Percentiles rank a stretch among this genome's conserved stretches.
These are phyloP conservation scores for Lophiotrema nucula DNA, from an alignment of 495 filamentous ascomycete species.

Conservation along the genomic window DNA sequence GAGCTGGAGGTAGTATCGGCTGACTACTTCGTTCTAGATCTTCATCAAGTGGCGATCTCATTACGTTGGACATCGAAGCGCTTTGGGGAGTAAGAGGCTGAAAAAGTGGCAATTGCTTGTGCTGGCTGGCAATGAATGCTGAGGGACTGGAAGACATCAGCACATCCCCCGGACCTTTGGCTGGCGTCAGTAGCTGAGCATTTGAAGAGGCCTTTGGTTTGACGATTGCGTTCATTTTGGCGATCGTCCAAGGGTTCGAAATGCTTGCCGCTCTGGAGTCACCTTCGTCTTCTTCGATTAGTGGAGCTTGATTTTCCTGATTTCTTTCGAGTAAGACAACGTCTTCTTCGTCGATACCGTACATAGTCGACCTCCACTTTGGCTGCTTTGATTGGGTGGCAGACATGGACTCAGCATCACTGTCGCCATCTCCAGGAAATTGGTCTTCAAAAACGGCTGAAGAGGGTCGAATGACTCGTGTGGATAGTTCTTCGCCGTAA, in stretches of 20 bases:
- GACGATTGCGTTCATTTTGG: conserved; percentile 54
- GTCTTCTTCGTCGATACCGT: conserved; percentile 33
- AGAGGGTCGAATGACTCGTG: neutral
- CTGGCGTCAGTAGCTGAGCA: conserved; percentile 21
- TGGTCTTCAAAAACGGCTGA: too few species aligned
- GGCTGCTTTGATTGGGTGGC: too few species aligned
- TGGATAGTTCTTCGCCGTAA: neutral
- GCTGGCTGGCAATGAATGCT: too few species aligned
- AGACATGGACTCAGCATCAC: too few species aligned
- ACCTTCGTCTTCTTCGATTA: conserved; percentile 19
- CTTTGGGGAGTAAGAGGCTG: too few species aligned
- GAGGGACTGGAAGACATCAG: conserved; percentile 6
- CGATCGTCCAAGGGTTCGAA: conserved; percentile 61
- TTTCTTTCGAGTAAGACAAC: conserved; percentile 17
- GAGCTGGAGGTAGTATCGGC: neutral
- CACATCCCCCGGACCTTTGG: conserved; percentile 2
- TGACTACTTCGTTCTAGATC: conserved; percentile 6
- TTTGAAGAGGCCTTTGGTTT: neutral
- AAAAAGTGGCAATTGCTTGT: too few species aligned
- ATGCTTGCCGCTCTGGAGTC: conserved; percentile 32
- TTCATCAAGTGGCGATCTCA: neutral
- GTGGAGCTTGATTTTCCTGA: conserved; percentile 1
- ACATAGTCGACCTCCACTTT: conserved; percentile 27
- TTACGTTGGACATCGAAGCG: neutral
- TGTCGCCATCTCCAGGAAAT: too few species aligned